phyloP scores from a whole-genome alignment of 495 filamentous ascomycete genomes.

The Daldinia childiae region DNA sequence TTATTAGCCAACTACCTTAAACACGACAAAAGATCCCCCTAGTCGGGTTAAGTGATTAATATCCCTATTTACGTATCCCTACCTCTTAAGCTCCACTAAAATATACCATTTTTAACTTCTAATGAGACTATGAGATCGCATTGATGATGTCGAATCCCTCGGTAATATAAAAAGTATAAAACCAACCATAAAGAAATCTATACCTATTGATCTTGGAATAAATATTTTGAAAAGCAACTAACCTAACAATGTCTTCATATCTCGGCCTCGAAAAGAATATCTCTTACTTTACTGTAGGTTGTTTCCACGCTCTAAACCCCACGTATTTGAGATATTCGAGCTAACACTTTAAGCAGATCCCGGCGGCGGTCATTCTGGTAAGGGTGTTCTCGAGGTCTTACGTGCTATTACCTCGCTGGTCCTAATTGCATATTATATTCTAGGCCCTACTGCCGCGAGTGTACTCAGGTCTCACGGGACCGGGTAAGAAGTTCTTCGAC shows the following conservation, averaged over 20 bases:
- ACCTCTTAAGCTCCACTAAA: not conserved
- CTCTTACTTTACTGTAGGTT: slow-evolving; percentile 58
- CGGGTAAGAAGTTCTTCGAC: slow-evolving; percentile 45
- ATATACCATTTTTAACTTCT: not conserved
- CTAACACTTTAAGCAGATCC: slow-evolving; percentile 49
- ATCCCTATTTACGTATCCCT: no score
- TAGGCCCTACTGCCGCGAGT: slow-evolving; percentile 50
- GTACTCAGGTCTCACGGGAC: slow-evolving; percentile 52
- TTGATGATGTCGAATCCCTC: no score
- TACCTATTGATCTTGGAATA: not conserved
- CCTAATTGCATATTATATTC: not conserved
- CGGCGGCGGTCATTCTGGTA: slow-evolving; percentile 56
- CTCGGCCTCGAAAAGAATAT: slow-evolving; percentile 52
- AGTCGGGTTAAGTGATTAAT: not conserved
- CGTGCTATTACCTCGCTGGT: not conserved
- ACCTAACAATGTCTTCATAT: slow-evolving; percentile 53
- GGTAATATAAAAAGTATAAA: no score
- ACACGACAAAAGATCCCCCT: not conserved
- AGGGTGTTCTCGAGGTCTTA: not conserved
- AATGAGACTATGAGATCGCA: not conserved
- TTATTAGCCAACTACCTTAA: not conserved
- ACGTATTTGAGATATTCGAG: not conserved
- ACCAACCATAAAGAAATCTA: not conserved
- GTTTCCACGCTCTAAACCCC: not conserved
- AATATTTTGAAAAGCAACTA: not conserved